A percentile compares a stretch with the other conserved stretches of the same genome.
phyloP scores from a whole-genome alignment of 108 stramenopile genomes.

The Cyclotella kingstonii region DNA sequence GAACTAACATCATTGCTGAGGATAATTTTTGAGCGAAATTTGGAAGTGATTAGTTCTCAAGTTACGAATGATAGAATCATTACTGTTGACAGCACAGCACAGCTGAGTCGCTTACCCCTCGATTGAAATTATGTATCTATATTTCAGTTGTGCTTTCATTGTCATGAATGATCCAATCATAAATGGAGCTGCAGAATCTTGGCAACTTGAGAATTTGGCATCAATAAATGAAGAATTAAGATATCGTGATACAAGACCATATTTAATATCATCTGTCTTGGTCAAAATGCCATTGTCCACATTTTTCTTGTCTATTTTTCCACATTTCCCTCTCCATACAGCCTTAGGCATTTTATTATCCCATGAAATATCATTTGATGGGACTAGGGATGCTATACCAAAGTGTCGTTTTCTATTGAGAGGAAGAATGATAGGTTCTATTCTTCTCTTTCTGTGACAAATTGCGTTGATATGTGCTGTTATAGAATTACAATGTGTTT shows the following conservation, averaged over 20 bases:
- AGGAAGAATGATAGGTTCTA: slow-evolving; percentile 38
- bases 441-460: slow-evolving; percentile 8
- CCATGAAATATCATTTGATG: slow-evolving; percentile 66
- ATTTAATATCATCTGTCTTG: slow-evolving; percentile 27
- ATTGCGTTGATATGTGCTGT: slow-evolving; percentile 1
- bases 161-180: slow-evolving; percentile 35
- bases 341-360: slow-evolving; percentile 66
- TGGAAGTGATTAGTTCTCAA: too few species aligned
- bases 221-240: slow-evolving; percentile 60
- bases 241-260: slow-evolving; percentile 63
- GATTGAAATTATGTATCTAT: slow-evolving; percentile 52
- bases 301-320: slow-evolving; percentile 20
- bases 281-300: slow-evolving; percentile 22
- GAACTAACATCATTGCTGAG: slow-evolving; percentile 9
- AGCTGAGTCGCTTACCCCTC: slow-evolving; percentile 47
- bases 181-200: slow-evolving; percentile 8
- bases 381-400: slow-evolving; percentile 37
- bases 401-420: slow-evolving; percentile 43
- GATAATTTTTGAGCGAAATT: slow-evolving; percentile 1
- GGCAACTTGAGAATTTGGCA: slow-evolving; percentile 51
- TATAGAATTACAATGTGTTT: too few species aligned
- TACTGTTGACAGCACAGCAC: too few species aligned
- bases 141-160: slow-evolving; percentile 35
- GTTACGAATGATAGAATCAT: too few species aligned
- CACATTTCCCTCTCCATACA: slow-evolving; percentile 74